Percentiles rank a stretch among this genome's conserved stretches.
Evolutionary conservation across 2,329 filamentous ascomycete genomes (phyloP).

Genomic region (Fusarium fujikuroi): DNA sequence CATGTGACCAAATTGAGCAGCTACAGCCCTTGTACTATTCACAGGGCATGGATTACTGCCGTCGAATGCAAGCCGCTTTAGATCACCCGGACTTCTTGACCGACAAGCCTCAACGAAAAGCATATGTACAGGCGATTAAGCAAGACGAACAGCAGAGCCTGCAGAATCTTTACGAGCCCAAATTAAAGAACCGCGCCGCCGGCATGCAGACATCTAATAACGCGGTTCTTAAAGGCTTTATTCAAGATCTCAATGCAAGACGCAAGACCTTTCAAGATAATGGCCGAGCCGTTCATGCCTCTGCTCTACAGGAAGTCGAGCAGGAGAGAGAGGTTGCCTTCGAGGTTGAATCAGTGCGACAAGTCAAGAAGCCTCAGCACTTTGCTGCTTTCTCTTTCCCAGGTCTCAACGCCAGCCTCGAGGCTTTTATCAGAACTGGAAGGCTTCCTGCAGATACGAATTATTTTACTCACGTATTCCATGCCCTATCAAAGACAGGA

Average conservation of each 20-base stretch:
- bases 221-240: constrained; percentile 24
- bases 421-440: constrained; percentile 60
- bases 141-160: constrained; percentile 67
- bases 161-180: constrained; percentile 65
- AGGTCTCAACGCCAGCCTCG: constrained; percentile 60
- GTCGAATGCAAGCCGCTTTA: constrained; percentile 60
- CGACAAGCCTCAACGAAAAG: constrained; percentile 50
- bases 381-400: constrained; percentile 56
- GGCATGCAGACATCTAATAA: constrained; percentile 26
- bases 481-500: constrained; percentile 42
- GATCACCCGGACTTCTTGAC: constrained; percentile 57
- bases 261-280: constrained; percentile 41
- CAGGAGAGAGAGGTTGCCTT: constrained; percentile 68
- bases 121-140: constrained; percentile 47
- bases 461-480: constrained; percentile 53
- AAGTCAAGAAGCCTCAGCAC: constrained; percentile 60
- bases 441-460: constrained; percentile 50
- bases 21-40: constrained; percentile 67
- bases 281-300: constrained; percentile 53
- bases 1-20: constrained; percentile 68
- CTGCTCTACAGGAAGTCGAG: constrained; percentile 68
- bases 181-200: constrained; percentile 21
- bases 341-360: constrained; percentile 66
- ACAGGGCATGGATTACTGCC: constrained; percentile 69
- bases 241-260: constrained; percentile 36